Evolutionary conservation across 345 rosid genomes (phyloP).

Genomic region (Pelargonium nanum): DNA sequence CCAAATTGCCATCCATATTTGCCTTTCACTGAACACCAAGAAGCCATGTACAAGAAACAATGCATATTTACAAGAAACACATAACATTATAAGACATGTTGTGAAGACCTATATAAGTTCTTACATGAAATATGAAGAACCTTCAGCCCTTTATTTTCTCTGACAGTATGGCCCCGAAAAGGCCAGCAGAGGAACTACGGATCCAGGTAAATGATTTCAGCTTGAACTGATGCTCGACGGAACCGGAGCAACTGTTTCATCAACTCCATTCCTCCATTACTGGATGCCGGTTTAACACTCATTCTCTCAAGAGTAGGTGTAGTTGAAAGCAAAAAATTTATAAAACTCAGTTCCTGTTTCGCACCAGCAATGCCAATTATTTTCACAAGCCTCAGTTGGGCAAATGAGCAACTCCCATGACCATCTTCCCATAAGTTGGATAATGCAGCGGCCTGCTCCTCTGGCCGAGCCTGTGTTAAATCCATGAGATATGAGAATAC

Average conservation of each 20-base stretch:
- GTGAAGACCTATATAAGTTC: too few species aligned
- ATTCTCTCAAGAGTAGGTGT: slow-evolving; percentile 48
- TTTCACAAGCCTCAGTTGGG: slow-evolving; percentile 38
- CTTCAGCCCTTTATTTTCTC: too few species aligned
- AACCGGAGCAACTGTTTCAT: slow-evolving; percentile 48
- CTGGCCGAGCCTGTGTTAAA: slow-evolving; percentile 39
- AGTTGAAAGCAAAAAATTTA: slow-evolving; percentile 45
- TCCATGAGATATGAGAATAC: too few species aligned
- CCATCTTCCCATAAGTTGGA: slow-evolving; percentile 34
- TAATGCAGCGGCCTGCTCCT: slow-evolving; percentile 21
- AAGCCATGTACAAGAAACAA: too few species aligned
- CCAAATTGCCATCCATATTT: too few species aligned
- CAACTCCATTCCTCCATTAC: slow-evolving; percentile 37
- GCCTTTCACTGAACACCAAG: too few species aligned
- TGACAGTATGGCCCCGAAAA: too few species aligned
- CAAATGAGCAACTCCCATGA: slow-evolving; percentile 32
- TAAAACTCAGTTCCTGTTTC: slow-evolving; percentile 45
- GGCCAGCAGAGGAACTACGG: slow-evolving; percentile 10
- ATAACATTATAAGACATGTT: too few species aligned
- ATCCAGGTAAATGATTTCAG: slow-evolving; percentile 47
- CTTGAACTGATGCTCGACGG: slow-evolving; percentile 40
- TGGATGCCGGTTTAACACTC: slow-evolving; percentile 39
- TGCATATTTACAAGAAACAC: too few species aligned
- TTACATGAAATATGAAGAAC: too few species aligned
- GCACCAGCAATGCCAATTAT: slow-evolving; percentile 35